A percentile compares a stretch with the other conserved stretches of the same genome.
Conservation (phyloP, 345 rosid genomes). For the Pistacia atlantica region DNA sequence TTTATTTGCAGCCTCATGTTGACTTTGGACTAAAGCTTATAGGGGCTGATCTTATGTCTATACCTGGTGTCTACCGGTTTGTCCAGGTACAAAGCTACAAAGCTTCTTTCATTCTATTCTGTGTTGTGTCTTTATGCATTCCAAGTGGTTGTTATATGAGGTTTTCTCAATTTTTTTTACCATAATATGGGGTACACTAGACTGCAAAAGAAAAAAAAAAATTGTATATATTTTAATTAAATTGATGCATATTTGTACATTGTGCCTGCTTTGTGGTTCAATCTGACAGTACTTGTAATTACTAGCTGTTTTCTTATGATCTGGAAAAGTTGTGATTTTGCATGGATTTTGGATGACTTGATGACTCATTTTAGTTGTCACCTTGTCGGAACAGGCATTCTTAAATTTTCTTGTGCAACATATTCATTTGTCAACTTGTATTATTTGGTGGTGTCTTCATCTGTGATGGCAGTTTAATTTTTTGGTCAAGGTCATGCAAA, state of each 20-base stretch:
- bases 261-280: not conserved
- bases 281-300: not conserved
- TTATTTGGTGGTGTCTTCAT: not conserved
- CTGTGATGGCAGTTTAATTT: not conserved
- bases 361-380: not conserved
- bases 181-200: not conserved
- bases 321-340: not conserved
- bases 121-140: slow-evolving; percentile 9
- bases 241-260: not conserved
- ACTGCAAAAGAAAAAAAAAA: not conserved
- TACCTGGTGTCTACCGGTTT: slow-evolving; percentile 91
- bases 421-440: slow-evolving; percentile 4
- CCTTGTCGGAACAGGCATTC: not conserved
- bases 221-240: not conserved
- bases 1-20: slow-evolving; percentile 78
- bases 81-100: slow-evolving; percentile 64
- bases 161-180: not conserved
- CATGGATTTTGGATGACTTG: not conserved
- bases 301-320: not conserved
- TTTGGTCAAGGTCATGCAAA: not conserved
- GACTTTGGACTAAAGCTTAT: slow-evolving; percentile 92
- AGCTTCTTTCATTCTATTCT: not conserved
- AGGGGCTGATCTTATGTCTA: slow-evolving; percentile 98
- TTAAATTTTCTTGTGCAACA: not conserved
- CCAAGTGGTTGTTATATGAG: not conserved